phyloP scores from a whole-genome alignment of 306 rosid genomes.

The Quercus suber region DNA sequence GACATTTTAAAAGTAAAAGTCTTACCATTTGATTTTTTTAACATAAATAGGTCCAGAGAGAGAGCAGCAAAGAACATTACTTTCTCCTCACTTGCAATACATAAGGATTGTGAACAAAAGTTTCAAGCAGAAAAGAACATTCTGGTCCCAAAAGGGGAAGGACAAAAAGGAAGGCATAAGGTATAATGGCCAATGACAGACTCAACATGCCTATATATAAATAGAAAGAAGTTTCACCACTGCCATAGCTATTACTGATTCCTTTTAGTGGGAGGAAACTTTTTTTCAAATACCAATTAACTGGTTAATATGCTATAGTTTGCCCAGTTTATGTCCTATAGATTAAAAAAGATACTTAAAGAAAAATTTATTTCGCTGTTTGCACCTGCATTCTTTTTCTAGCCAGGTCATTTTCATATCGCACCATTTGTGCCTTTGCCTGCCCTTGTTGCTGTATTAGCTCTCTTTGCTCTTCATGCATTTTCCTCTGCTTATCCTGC shows the following conservation, averaged over 20 bases:
- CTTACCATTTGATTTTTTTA: background rate
- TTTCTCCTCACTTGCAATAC: background rate
- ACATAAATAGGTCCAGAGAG: background rate
- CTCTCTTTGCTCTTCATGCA: conserved; percentile 87
- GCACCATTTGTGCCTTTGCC: conserved; percentile 74
- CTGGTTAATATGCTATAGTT: background rate
- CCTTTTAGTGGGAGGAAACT: background rate
- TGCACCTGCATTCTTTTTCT: conserved; percentile 91
- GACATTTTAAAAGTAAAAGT: background rate
- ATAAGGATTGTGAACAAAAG: conserved; percentile 7
- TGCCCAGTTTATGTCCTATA: background rate
- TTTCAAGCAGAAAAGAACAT: background rate
- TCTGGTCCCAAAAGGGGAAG: background rate
- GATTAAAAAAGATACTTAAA: background rate
- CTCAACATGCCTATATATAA: background rate
- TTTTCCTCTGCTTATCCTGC: conserved; percentile 76
- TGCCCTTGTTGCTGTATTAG: conserved; percentile 83
- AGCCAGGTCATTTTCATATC: conserved; percentile 80
- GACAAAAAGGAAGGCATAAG: background rate
- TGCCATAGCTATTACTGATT: background rate
- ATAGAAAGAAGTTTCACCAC: conserved; percentile 4
- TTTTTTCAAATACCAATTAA: background rate
- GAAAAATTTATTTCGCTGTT: conserved; percentile 13
- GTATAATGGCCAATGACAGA: background rate
- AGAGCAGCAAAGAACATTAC: background rate